Evolutionary conservation across 306 rosid genomes (phyloP), one percentile per base, ranked within the genome.

Genomic region (barrel medic (Medicago truncatula)): DNA sequence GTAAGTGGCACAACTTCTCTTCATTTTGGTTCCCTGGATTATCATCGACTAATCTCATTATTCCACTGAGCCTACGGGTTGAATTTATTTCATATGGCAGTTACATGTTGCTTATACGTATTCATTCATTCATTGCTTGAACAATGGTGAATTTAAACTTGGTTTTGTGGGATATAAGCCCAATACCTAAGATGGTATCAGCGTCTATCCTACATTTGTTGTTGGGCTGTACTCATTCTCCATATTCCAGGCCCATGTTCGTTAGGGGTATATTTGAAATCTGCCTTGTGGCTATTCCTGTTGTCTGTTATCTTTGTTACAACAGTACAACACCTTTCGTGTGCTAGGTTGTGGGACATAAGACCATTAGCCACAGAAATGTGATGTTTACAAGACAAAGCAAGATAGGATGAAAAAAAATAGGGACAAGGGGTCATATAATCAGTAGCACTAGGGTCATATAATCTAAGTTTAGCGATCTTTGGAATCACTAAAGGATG

Each of bases 21-120:
- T 66, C 34, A 57, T 76, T 79, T n/a, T 63, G 75, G 69, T 63
- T 80, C 59, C 74, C 79, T 58, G 21, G 63, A 14, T 52, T 78
- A 8, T 56, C 58, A 14, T 46, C 58, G 15, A 28, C 31, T 10
- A 50, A 36, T 31, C 76, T 39, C 56, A 38, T 67, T 56, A 70
- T 49, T 40, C 31, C 78, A 47, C 44, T 38, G 53, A 60, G 13
- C 53, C 25, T 67, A 28, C 63, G 69, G 31, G 18, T 62, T 83
- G 17, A 50, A 44, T 75, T 75, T 64, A 8, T 41, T 41, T 41
- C 46, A 0, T 41, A 41, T 41, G 3, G 12, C 46, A 41, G 12
- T 41, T 41, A 2, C 46, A 8, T 41, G 11, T 8, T 40, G 9
- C 44, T 40, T 40, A 40, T 8, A 40, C 10, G 8, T 40, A 40